Conservation (phyloP, 805 yeast genomes). For the Wickerhamiella azymoides region DNA sequence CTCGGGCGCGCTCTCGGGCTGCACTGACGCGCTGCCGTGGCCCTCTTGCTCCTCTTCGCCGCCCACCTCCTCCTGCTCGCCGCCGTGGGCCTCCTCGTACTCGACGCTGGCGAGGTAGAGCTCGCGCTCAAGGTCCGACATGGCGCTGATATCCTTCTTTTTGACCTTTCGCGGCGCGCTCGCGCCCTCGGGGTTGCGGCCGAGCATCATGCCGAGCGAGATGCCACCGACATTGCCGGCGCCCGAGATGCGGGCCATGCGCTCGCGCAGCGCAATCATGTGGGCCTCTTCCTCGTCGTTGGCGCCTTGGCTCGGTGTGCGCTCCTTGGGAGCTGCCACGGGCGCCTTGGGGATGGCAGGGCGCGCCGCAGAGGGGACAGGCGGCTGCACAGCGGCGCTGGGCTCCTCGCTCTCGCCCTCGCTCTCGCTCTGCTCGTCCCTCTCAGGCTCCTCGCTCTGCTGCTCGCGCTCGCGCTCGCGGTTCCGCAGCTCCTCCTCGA, state of each 20-base stretch:
- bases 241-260: constrained; percentile 94
- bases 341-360: constrained; percentile 14
- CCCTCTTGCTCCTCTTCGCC: not conserved
- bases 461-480: constrained; percentile 28
- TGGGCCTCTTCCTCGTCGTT: constrained; percentile 40
- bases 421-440: constrained; percentile 8
- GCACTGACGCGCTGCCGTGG: too few species aligned
- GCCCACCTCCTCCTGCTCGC: not conserved
- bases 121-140: constrained; percentile 13
- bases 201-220: constrained; percentile 28
- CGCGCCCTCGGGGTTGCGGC: not conserved
- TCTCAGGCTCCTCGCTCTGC: not conserved
- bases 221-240: constrained; percentile 74
- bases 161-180: constrained; percentile 7
- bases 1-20: too few species aligned
- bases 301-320: constrained; percentile 13
- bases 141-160: constrained; percentile 13
- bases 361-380: constrained; percentile 18
- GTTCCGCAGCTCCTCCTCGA: constrained; percentile 5
- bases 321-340: too few species aligned
- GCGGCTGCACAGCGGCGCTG: not conserved
- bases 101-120: constrained; percentile 11
- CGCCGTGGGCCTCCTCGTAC: constrained; percentile 9
- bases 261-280: constrained; percentile 64
- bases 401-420: constrained; percentile 7